These are phyloP conservation scores for Cardiosporidium cionae DNA, from an alignment of 169 alveolate genomes.

Conservation along the genomic window DNA sequence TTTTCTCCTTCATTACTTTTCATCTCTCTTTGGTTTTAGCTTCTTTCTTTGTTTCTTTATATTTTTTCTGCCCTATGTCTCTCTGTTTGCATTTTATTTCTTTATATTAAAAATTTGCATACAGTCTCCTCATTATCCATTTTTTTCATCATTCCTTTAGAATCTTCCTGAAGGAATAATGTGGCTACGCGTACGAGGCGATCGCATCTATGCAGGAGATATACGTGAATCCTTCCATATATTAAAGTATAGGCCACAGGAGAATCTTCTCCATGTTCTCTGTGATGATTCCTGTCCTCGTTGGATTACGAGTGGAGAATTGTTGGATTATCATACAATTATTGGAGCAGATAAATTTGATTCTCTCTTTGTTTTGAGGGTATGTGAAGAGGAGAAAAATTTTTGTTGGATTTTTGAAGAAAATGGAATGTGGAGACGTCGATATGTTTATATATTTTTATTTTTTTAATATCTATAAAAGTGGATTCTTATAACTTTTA, in stretches of 20 bases:
- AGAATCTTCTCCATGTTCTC: constrained; percentile 43
- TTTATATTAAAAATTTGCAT: no score
- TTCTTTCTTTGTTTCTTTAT: background rate
- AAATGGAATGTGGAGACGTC: no score
- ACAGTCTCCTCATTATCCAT: no score
- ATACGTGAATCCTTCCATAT: constrained; percentile 84
- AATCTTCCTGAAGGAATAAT: constrained; percentile 56
- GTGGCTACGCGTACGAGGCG: constrained; percentile 65
- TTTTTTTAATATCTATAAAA: no score
- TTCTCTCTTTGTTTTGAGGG: constrained; percentile 60
- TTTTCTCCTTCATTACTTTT: background rate
- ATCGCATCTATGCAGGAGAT: constrained; percentile 89
- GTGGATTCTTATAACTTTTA: no score
- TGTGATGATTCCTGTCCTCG: constrained; percentile 46
- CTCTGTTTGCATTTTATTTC: no score
- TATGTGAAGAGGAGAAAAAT: no score
- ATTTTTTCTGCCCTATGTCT: no score
- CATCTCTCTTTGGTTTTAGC: background rate
- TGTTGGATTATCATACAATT: constrained; percentile 79
- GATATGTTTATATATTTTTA: no score
- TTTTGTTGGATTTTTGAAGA: no score
- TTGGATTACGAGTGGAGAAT: constrained; percentile 86
- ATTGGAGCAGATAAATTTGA: constrained; percentile 88
- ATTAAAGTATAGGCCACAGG: constrained; percentile 68
- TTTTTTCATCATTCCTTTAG: no score